Evolutionary conservation across 2,329 filamentous ascomycete species (phyloP).

Genomic region (Onygenales sp.): DNA sequence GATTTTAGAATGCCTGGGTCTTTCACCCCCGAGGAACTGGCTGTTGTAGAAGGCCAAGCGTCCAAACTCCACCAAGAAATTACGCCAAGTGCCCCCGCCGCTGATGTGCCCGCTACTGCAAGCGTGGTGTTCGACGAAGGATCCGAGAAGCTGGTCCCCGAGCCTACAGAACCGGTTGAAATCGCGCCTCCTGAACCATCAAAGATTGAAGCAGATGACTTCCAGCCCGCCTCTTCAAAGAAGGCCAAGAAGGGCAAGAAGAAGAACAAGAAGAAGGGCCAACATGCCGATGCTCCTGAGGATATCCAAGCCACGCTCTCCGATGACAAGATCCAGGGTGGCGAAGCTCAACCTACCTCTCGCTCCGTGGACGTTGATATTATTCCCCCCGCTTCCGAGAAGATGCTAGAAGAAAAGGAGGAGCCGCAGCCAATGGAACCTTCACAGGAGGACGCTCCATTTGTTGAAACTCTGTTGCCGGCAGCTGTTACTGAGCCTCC

Average conservation of each 20-base stretch:
- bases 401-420: background rate
- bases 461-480: background rate
- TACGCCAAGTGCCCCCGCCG: constrained; percentile 1
- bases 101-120: background rate
- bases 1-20: background rate
- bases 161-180: background rate
- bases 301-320: background rate
- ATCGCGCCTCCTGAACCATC: background rate
- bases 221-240: constrained; percentile 10
- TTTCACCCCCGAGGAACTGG: background rate
- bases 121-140: background rate
- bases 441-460: background rate
- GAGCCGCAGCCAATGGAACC: background rate
- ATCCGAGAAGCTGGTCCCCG: background rate
- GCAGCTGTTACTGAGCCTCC: background rate
- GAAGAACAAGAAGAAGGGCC: constrained; percentile 12
- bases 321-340: background rate
- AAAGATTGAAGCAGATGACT: constrained; percentile 7
- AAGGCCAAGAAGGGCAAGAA: constrained; percentile 21
- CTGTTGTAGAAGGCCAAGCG: background rate
- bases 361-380: background rate
- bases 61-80: background rate
- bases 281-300: background rate
- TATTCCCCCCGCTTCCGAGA: background rate
- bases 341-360: background rate